Base-by-base conservation (phyloP, 2,329 filamentous ascomycete species). In the Torrubiella hemipterigena region DNA sequence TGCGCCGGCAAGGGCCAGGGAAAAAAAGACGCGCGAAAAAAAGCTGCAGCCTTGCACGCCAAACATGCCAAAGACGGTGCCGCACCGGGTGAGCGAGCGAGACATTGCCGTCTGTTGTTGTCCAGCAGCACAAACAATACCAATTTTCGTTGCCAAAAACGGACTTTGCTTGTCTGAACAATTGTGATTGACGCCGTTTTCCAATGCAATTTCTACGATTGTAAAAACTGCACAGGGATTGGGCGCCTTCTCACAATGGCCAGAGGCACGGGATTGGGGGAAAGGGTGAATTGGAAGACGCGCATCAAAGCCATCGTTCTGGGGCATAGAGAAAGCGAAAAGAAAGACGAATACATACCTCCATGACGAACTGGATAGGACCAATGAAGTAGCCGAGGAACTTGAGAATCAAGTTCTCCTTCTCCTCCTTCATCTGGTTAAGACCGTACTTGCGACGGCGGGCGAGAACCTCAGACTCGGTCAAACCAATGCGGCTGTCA, bases 291-390 rank as follows among this genome's bases (percentile, higher is more conserved):
- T n/a, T n/a, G n/a, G n/a, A n/a, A n/a, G n/a, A n/a, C n/a, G n/a
- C n/a, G n/a, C n/a, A n/a, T n/a, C n/a, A n/a, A n/a, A n/a, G n/a
- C n/a, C n/a, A n/a, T n/a, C n/a, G n/a, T n/a, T n/a, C n/a, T n/a
- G n/a, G 26, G 23, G 25, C 30, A 29, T 17, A 20, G 18, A 18
- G 17, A 31, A 14, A 23, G 17, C 17, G 17, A 22, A 29, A 24
- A 34, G 17, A 29, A 22, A 38, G 18, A 23, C 13, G 21, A 35
- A 33, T 17, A 57, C 73, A 51, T 55, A 79, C 80, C 76, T 89
- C 82, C 85, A 93, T 93, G 53, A 93, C 85, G 58, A 89, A 89
- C 55, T 93, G 85, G 43, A 93, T 89, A 16, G 86, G 86, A 43
- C 86, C 86, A 34, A 91, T 65, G 56, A 93, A 93, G 64, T 82